Percentiles rank a stretch among this genome's conserved stretches.
These are phyloP conservation scores for Solanum paucissectum DNA, from an alignment of 257 asterid species.

Conservation along the genomic window DNA sequence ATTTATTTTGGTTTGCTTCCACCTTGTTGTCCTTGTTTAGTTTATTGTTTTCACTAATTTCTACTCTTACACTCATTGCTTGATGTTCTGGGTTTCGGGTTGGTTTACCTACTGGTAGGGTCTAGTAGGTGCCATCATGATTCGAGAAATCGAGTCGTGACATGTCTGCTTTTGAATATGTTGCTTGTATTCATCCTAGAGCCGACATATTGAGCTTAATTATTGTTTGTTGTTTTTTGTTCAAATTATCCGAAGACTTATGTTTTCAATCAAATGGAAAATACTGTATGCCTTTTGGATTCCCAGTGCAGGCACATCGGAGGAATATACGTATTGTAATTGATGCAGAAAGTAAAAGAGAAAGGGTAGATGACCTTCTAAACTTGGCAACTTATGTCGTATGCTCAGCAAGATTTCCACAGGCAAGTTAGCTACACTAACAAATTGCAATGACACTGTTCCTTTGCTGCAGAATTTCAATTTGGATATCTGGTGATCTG, in stretches of 20 bases:
- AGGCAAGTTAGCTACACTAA: constrained; percentile 37
- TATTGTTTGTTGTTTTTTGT: background rate
- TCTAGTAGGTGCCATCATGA: no score
- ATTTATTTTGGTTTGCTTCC: no score
- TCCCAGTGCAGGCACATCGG: constrained; percentile 87
- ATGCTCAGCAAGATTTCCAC: constrained; percentile 87
- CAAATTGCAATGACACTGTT: background rate
- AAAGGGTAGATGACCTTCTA: constrained; percentile 80
- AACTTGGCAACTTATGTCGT: constrained; percentile 51
- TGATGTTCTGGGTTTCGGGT: no score
- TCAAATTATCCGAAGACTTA: background rate
- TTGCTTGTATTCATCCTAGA: background rate
- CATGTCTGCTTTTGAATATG: background rate
- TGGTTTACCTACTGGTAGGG: no score
- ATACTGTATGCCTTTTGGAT: constrained; percentile 26
- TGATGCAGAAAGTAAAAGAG: constrained; percentile 89
- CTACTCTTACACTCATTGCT: no score
- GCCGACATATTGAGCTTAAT: background rate
- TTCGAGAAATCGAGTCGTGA: no score
- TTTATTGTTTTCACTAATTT: no score
- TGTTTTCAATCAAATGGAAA: constrained; percentile 1
- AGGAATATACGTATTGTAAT: constrained; percentile 74
- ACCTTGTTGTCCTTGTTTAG: no score
- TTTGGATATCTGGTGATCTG: background rate
- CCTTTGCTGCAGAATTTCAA: background rate